Evolutionary conservation across 192 early-diverging fungal species (phyloP).

Genomic region (Backusella morwellensis): DNA sequence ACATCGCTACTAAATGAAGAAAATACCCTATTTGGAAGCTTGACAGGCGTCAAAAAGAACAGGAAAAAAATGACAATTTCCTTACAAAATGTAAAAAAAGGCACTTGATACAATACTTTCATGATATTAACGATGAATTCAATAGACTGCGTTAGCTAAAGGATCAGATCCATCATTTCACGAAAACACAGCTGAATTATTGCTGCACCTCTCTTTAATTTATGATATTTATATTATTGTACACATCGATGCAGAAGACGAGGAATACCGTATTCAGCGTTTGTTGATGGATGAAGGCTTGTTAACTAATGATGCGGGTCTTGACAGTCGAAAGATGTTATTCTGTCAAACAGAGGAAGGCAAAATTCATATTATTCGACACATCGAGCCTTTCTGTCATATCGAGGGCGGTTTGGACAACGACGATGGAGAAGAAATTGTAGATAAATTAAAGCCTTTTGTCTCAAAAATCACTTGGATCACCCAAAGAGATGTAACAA

Average conservation of each 20-base stretch:
- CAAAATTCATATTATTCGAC: constrained; percentile 67
- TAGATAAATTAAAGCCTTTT: constrained; percentile 25
- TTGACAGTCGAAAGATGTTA: constrained; percentile 64
- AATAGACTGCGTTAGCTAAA: constrained; percentile 73
- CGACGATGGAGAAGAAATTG: constrained; percentile 38
- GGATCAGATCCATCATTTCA: constrained; percentile 66
- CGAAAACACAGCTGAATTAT: constrained; percentile 51
- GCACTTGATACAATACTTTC: neutral
- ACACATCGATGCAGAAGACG: constrained; percentile 47
- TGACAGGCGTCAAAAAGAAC: constrained; percentile 21
- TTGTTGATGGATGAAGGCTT: constrained; percentile 39
- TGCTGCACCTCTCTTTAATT: constrained; percentile 46
- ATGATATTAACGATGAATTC: neutral
- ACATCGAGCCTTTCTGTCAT: constrained; percentile 63
- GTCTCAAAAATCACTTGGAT: constrained; percentile 36
- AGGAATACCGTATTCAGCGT: constrained; percentile 51
- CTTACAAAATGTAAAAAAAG: constrained; percentile 50
- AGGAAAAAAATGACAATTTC: constrained; percentile 57
- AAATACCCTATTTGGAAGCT: constrained; percentile 3
- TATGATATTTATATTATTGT: constrained; percentile 60
- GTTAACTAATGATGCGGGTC: constrained; percentile 1
- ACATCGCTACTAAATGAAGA: neutral
- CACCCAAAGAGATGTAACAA: constrained; percentile 25
- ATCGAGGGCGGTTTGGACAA: constrained; percentile 54
- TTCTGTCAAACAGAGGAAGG: constrained; percentile 70